Evolutionary conservation across 2,329 filamentous ascomycete genomes (phyloP).

Genomic region (Colletotrichum shisoi): DNA sequence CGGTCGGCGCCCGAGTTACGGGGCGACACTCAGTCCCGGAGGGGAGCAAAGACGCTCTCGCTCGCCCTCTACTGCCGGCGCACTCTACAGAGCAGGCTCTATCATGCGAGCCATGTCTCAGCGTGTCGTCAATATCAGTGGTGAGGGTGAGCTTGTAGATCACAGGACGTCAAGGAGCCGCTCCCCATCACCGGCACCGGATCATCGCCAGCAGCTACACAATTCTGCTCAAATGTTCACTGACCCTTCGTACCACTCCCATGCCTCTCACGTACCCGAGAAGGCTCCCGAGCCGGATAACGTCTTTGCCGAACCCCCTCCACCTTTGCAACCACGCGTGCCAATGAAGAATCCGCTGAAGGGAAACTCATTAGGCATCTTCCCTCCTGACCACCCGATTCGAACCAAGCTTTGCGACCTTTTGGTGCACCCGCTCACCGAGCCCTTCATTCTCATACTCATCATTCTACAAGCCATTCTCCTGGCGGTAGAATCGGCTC

Average conservation of each 20-base stretch:
- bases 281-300: conserved; percentile 52
- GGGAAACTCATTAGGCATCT: conserved; percentile 85
- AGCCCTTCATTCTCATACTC: conserved; percentile 84
- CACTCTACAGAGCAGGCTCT: conserved; percentile 73
- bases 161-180: conserved; percentile 70
- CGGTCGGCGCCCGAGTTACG: conserved; percentile 65
- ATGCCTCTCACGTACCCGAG: conserved; percentile 57
- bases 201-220: conserved; percentile 57
- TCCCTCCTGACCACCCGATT: conserved; percentile 78
- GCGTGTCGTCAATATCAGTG: conserved; percentile 96
- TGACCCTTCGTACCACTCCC: conserved; percentile 63
- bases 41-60: conserved; percentile 63
- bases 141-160: conserved; percentile 85
- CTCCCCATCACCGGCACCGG: conserved; percentile 64
- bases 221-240: conserved; percentile 46
- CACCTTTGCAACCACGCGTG: conserved; percentile 45
- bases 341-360: conserved; percentile 77
- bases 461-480: conserved; percentile 89
- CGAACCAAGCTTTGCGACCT: conserved; percentile 80
- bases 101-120: conserved; percentile 90
- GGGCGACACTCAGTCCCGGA: conserved; percentile 62
- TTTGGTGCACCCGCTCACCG: conserved; percentile 84
- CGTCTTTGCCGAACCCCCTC: conserved; percentile 45
- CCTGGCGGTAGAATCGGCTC: conserved; percentile 82
- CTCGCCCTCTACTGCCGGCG: conserved; percentile 69